Conservation (phyloP, 2,329 filamentous ascomycete species). For the Trichoderma breve region DNA sequence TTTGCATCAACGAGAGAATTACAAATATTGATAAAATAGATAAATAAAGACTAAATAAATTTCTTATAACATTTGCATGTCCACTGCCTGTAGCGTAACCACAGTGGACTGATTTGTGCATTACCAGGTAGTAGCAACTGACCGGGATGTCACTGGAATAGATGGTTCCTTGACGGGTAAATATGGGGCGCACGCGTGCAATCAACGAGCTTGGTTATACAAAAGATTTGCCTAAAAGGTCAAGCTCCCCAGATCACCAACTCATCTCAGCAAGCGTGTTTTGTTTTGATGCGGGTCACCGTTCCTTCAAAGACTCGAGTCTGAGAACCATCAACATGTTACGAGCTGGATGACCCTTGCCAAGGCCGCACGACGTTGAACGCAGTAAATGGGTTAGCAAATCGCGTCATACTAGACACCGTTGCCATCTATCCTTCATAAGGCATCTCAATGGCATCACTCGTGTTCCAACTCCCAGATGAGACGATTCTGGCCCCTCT, state of each 20-base stretch:
- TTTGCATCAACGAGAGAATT: too few relatives aligned
- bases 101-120: neutral
- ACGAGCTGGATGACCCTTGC: neutral
- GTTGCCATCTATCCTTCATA: neutral
- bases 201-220: neutral
- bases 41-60: neutral
- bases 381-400: neutral
- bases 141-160: neutral
- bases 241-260: neutral
- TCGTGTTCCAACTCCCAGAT: constrained; percentile 51
- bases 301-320: neutral
- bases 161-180: neutral
- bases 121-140: neutral
- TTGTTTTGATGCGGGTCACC: neutral
- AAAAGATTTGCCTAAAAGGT: neutral
- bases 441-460: constrained; percentile 9
- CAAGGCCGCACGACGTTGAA: neutral
- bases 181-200: neutral
- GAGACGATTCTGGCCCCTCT: constrained; percentile 49
- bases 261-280: neutral
- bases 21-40: neutral
- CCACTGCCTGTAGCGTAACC: too few relatives aligned
- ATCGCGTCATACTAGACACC: neutral
- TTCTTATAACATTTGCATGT: neutral
- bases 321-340: neutral